Conservation (phyloP, 2,329 filamentous ascomycete genomes). For the Zasmidium cellare region DNA sequence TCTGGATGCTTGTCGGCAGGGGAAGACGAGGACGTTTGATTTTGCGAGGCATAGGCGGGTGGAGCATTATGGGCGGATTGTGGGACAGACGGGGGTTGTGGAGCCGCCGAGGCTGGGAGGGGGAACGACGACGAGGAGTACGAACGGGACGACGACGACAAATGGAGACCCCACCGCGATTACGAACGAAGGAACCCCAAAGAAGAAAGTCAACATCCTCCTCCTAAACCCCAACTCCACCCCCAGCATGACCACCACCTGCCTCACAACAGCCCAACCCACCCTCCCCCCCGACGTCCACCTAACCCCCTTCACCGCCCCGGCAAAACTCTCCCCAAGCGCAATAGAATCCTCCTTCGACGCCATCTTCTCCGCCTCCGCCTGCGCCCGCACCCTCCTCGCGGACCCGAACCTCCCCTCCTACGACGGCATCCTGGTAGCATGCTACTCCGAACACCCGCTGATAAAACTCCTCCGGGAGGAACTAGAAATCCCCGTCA, state of each 20-base stretch:
- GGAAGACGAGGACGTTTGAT: constrained; percentile 46
- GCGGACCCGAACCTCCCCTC: constrained; percentile 29
- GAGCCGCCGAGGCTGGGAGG: constrained; percentile 1
- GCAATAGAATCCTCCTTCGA: constrained; percentile 55
- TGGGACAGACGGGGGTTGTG: constrained; percentile 30
- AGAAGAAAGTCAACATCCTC: constrained; percentile 41
- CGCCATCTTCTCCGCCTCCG: constrained; percentile 51
- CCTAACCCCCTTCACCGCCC: constrained; percentile 53
- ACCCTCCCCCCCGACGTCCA: constrained; percentile 50
- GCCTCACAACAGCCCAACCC: constrained; percentile 44
- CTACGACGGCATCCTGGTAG: constrained; percentile 52
- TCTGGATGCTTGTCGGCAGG: constrained; percentile 45
- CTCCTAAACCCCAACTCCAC: constrained; percentile 53
- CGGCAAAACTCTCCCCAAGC: constrained; percentile 46
- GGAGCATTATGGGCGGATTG: constrained; percentile 42
- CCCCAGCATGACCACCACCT: constrained; percentile 49
- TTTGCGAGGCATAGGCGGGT: constrained; percentile 44
- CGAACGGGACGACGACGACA: background rate
- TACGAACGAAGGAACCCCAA: background rate
- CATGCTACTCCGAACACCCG: constrained; percentile 52
- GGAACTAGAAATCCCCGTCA: constrained; percentile 45
- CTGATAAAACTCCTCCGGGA: constrained; percentile 50
- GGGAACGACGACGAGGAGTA: background rate
- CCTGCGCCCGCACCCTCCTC: background rate
- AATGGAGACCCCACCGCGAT: background rate